Base-by-base conservation (phyloP, 352 stramenopile species). In the Phytophthora megakarya region DNA sequence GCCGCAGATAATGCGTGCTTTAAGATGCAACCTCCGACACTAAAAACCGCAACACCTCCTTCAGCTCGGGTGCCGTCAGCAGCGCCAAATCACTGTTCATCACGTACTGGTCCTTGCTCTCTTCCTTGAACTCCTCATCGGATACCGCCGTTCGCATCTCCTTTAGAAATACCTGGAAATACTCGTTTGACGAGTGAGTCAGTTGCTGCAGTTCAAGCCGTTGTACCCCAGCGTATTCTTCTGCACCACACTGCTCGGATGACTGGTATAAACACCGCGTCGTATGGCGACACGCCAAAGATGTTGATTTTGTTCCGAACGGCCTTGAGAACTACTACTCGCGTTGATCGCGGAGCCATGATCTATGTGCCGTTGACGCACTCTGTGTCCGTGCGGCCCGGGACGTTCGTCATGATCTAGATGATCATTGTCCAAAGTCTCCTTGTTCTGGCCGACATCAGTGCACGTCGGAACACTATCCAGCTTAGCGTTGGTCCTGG, bases 231-330 rank as follows among this genome's bases (percentile, higher is more conserved):
- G 84, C 11, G 68, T 69, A 64, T 96, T 88, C 3, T 86, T 88
- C 75, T 99, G 93, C 67, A 86, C 97, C 10, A 80, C 74, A 97
- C 83, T 53, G 90, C 87, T 78, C 92, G 93, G 32, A 78, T 95
- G 62, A 28, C 96, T 94, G 35, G 91, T 71, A 0, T 98, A 73
- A 23, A 93, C 22, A 98, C 96, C 53, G 97, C 97, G 62, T 98
- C 95, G 32, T 81, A 61, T 59, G 96, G 89, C 44, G 81, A 82
- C 40, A 98, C 96, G 19, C 93, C 90, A 80, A 98, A 89, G 57
- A 95, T 83, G 46, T 91, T 86, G 70, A 98, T 98, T 44, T 98
- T 86, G 60, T 97, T 88, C 28, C 93, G 80, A 44, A 98, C 75
- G 64, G 97, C 90, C 81, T 95, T 15, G 64, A 77, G 47, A 70